Evolutionary conservation across 768 basidiomycete genomes (phyloP), one percentile per base, ranked within the genome.

Genomic region (Collybia mongolica): DNA sequence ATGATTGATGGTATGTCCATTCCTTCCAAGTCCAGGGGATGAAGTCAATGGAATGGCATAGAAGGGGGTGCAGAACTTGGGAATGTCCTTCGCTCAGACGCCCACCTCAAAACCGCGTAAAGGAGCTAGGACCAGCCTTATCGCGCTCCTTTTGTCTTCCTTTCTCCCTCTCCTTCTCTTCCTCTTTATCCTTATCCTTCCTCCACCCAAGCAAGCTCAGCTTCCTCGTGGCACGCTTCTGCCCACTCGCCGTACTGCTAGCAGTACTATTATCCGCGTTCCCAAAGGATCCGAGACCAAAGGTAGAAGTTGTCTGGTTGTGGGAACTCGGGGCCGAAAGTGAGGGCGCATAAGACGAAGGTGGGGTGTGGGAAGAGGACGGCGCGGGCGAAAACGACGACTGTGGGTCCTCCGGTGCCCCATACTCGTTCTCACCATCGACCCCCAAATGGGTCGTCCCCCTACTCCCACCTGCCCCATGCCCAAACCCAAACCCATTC

Each of bases 141-240:
- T 55, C 53, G 51, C 37, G 51, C 51, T 28, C 23, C 49, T 32
- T 58, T 53, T 61, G 54, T 57, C 41, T 40, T 50, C 71, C 72
- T 53, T 65, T 53, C 51, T 28, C 23, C 48, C 23, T 58, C 53
- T 61, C 54, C 58, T 39, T 42, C 51, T 71, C 72, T 53, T 65
- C 69, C 19, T 74, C 73, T 56, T 69, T 74, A 19, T 73, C 70
- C 60, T 73, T 82, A 47, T 84, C 80, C 57, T 70, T 75, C 66
- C 68, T 78, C 64, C 74, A 76, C 61, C 74, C 75, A 54, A 88
- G 79, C 43, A 90, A 63, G 63, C 88, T 90, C 66, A 90, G 65
- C 69, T 90, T 90, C 48, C 86, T 73, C 59, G 71, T 76, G 52
- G 80, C 71, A 37, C 70, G 68, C 60, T 70, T 79, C 49, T 69